A percentile compares a stretch with the other conserved stretches of the same genome.
Conservation (phyloP, 106 monocot species). For the Agapanthus africanus region DNA sequence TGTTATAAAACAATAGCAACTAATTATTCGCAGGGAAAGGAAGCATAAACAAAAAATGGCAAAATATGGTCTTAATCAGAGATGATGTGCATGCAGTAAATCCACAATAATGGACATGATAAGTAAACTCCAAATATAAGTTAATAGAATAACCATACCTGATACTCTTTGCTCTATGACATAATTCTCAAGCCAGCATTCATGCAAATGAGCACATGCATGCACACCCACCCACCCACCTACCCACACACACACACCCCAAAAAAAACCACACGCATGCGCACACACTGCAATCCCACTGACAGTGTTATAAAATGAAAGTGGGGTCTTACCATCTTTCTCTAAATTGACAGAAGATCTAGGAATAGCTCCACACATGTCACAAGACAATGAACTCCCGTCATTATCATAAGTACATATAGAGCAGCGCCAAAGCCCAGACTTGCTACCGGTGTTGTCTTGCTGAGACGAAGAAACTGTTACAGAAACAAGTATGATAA, state of each 20-base stretch:
- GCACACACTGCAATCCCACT: too few relatives aligned
- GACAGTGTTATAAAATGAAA: neutral
- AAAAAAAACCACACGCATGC: too few relatives aligned
- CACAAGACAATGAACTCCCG: constrained; percentile 48
- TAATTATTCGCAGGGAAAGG: neutral
- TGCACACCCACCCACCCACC: too few relatives aligned
- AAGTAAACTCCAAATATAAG: too few relatives aligned
- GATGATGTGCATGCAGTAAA: neutral
- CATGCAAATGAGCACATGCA: neutral
- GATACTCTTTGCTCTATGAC: neutral
- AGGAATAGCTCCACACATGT: constrained; percentile 70
- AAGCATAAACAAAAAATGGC: neutral
- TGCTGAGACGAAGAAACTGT: constrained; percentile 20
- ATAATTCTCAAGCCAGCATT: neutral
- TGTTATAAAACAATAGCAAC: neutral
- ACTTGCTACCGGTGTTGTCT: constrained; percentile 21
- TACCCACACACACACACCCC: too few relatives aligned
- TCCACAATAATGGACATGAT: neutral
- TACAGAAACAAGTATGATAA: constrained; percentile 11
- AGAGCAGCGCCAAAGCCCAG: constrained; percentile 54
- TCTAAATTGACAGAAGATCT: constrained; percentile 19
- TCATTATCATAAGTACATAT: constrained; percentile 85
- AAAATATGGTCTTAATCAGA: neutral
- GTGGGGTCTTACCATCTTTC: constrained; percentile 10
- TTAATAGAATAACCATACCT: too few relatives aligned